phyloP scores from a whole-genome alignment of 2,329 filamentous ascomycete species.

The Penicillium sp. region DNA sequence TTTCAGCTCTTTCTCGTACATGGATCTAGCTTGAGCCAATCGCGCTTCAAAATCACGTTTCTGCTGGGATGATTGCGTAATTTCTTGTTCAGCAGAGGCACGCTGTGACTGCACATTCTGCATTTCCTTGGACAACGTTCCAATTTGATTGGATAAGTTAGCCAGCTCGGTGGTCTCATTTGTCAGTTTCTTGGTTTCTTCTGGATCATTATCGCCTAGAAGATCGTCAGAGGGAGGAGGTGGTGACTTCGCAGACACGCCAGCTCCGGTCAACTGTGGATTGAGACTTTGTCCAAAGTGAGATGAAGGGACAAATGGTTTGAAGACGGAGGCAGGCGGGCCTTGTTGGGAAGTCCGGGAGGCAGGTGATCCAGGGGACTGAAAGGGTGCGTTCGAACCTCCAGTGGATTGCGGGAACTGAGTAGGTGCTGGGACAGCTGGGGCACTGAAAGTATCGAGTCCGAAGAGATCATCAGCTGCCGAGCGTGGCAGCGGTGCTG shows the following conservation, averaged over 20 bases:
- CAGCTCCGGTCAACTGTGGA: conserved; percentile 69
- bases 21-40: conserved; percentile 74
- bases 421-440: conserved; percentile 55
- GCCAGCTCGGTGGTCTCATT: conserved; percentile 88
- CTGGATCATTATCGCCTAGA: conserved; percentile 83
- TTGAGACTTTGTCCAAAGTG: conserved; percentile 83
- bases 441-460: conserved; percentile 67
- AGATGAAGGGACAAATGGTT: conserved; percentile 87
- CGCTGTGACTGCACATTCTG: conserved; percentile 86
- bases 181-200: conserved; percentile 81
- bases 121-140: conserved; percentile 87
- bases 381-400: conserved; percentile 58
- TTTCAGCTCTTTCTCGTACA: conserved; percentile 92
- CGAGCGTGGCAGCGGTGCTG: conserved; percentile 58
- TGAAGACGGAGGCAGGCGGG: conserved; percentile 57
- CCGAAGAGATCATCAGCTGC: conserved; percentile 93
- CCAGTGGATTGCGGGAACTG: conserved; percentile 68
- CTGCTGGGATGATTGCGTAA: conserved; percentile 76
- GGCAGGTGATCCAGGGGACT: conserved; percentile 47
- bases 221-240: conserved; percentile 70
- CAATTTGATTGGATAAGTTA: conserved; percentile 93
- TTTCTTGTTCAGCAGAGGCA: conserved; percentile 70
- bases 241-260: conserved; percentile 36
- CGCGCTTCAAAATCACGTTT: conserved; percentile 92
- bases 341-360: conserved; percentile 34